Conservation (phyloP, 176 grass and related monocot species). For the Musa acuminata region DNA sequence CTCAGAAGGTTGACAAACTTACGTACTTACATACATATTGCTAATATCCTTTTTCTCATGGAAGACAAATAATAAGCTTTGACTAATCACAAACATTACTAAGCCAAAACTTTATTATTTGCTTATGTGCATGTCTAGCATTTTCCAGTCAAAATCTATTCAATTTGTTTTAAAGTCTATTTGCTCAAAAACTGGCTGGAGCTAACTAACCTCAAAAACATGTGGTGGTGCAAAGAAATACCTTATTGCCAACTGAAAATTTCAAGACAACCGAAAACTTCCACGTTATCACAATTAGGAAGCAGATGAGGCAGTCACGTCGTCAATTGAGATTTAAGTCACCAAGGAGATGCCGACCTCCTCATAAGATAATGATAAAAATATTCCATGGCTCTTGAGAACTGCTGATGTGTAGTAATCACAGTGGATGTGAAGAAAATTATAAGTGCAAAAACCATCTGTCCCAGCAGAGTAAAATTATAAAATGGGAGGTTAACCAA, state of each 20-base stretch:
- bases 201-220: not conserved
- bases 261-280: not conserved
- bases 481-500: slow-evolving; percentile 7
- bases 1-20: not conserved
- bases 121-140: too few relatives aligned
- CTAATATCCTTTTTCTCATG: too few relatives aligned
- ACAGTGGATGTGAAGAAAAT: not conserved
- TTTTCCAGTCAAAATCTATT: too few relatives aligned
- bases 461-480: not conserved
- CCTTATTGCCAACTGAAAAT: not conserved
- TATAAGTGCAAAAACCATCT: not conserved
- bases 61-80: too few relatives aligned
- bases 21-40: too few relatives aligned
- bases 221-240: not conserved
- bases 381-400: not conserved
- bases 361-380: not conserved
- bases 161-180: too few relatives aligned
- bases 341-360: not conserved
- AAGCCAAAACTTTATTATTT: too few relatives aligned
- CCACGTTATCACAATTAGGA: too few relatives aligned
- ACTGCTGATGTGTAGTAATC: not conserved
- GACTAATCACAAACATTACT: too few relatives aligned
- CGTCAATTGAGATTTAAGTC: not conserved
- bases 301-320: not conserved
- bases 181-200: not conserved